Evolutionary conservation across 805 yeast species (phyloP).

Genomic region (Wickerhamomyces rabaulensis): DNA sequence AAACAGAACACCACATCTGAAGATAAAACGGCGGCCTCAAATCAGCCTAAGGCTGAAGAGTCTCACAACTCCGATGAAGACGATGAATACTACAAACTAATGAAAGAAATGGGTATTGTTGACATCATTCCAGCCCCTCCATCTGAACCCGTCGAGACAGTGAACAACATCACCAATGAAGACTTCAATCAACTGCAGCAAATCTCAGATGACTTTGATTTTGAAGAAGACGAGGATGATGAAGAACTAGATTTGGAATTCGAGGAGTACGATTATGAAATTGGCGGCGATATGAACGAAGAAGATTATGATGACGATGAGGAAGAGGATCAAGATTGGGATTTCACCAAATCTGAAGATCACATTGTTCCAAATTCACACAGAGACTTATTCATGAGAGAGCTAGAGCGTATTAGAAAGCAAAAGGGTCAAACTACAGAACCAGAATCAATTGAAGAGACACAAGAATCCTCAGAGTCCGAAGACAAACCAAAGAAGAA

Average conservation of each 20-base stretch:
- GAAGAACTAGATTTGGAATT: constrained; percentile 35
- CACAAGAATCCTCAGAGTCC: constrained; percentile 11
- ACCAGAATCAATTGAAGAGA: constrained; percentile 12
- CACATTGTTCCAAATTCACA: constrained; percentile 17
- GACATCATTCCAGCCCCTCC: not conserved
- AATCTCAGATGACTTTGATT: constrained; percentile 43
- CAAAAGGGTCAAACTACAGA: not conserved
- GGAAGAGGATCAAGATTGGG: constrained; percentile 20
- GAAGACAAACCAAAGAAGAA: constrained; percentile 14
- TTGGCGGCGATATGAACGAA: constrained; percentile 25
- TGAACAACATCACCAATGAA: constrained; percentile 16
- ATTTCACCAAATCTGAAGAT: constrained; percentile 7
- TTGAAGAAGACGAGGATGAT: constrained; percentile 33
- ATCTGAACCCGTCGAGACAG: not conserved
- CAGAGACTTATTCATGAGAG: constrained; percentile 16
- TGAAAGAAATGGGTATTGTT: constrained; percentile 31
- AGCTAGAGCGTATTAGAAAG: constrained; percentile 7
- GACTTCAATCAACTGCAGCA: constrained; percentile 50
- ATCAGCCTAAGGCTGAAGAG: not conserved
- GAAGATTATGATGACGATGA: constrained; percentile 21
- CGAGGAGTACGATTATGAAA: constrained; percentile 32
- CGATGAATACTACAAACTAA: constrained; percentile 27
- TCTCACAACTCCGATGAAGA: constrained; percentile 12
- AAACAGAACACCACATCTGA: not conserved
- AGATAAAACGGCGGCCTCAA: no score